Conservation (phyloP, 306 rosid species). For the Prunus davidiana region DNA sequence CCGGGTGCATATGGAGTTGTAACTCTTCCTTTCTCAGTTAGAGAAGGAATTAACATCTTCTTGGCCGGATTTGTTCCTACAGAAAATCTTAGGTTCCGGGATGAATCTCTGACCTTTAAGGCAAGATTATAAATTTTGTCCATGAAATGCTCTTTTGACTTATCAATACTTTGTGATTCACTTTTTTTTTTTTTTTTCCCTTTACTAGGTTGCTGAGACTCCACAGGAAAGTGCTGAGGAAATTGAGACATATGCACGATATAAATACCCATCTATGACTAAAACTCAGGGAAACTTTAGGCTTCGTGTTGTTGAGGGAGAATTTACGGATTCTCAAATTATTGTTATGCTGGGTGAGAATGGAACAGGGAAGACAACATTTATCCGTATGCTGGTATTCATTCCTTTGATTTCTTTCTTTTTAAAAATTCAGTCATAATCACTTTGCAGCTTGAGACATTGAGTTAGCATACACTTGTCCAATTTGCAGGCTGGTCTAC, state of each 20-base stretch:
- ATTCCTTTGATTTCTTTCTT: not conserved
- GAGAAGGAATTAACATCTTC: slow-evolving; percentile 98
- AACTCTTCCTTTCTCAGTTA: slow-evolving; percentile 94
- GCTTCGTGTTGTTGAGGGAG: slow-evolving; percentile 80
- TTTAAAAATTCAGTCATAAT: not conserved
- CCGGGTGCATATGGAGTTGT: slow-evolving; percentile 99
- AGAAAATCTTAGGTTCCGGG: slow-evolving; percentile 92
- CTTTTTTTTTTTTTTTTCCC: slow-evolving; percentile 19
- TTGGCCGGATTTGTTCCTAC: slow-evolving; percentile 95
- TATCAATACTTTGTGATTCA: not conserved
- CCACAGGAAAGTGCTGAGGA: slow-evolving; percentile 92
- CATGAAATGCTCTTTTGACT: slow-evolving; percentile 4
- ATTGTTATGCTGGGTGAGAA: slow-evolving; percentile 96
- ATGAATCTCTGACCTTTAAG: slow-evolving; percentile 87
- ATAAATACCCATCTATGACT: slow-evolving; percentile 80
- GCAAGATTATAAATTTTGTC: slow-evolving; percentile 25
- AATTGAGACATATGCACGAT: slow-evolving; percentile 81
- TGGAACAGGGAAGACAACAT: slow-evolving; percentile 97
- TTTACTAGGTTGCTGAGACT: slow-evolving; percentile 87
- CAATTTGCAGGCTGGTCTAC: slow-evolving; percentile 75
- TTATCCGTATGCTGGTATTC: slow-evolving; percentile 94
- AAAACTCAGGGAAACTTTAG: slow-evolving; percentile 84
- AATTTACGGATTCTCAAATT: slow-evolving; percentile 94
- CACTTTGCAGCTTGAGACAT: not conserved
- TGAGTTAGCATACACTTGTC: not conserved